phyloP scores from a whole-genome alignment of 805 yeast genomes.

The Millerago galiae region DNA sequence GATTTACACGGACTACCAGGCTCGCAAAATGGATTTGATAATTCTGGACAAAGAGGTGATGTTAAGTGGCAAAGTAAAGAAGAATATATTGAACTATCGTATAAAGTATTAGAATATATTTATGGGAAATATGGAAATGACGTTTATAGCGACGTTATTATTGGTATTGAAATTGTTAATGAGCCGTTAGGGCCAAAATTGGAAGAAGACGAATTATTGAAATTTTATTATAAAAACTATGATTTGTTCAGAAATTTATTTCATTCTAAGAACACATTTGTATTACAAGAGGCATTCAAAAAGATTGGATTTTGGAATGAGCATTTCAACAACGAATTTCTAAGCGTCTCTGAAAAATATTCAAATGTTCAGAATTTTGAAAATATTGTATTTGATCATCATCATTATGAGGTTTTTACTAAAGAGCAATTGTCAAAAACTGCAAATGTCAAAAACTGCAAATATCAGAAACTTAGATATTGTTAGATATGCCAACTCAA shows the following conservation, averaged over 20 bases:
- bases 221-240: conserved; percentile 29
- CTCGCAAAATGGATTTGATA: conserved; percentile 82
- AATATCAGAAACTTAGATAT: conserved; percentile 27
- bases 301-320: conserved; percentile 49
- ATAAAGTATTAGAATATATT: conserved; percentile 42
- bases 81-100: conserved; percentile 41
- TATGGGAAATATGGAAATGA: conserved; percentile 45
- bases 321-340: conserved; percentile 29
- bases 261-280: conserved; percentile 32
- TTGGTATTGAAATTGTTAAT: conserved; percentile 64
- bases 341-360: conserved; percentile 18
- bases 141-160: conserved; percentile 47
- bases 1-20: conserved; percentile 83
- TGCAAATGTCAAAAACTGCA: conserved; percentile 29
- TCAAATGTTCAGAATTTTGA: conserved; percentile 29
- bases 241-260: conserved; percentile 20
- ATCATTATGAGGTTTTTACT: conserved; percentile 83
- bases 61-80: conserved; percentile 37
- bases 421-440: conserved; percentile 48
- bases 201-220: conserved; percentile 29
- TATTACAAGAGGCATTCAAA: conserved; percentile 64
- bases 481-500: conserved; percentile 26
- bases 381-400: conserved; percentile 77
- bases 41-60: conserved; percentile 55
- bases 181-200: conserved; percentile 61